A percentile compares a stretch with the other conserved stretches of the same genome.
Evolutionary conservation across 208 protist species (phyloP).

Genomic region (Phytomonas serpens): DNA sequence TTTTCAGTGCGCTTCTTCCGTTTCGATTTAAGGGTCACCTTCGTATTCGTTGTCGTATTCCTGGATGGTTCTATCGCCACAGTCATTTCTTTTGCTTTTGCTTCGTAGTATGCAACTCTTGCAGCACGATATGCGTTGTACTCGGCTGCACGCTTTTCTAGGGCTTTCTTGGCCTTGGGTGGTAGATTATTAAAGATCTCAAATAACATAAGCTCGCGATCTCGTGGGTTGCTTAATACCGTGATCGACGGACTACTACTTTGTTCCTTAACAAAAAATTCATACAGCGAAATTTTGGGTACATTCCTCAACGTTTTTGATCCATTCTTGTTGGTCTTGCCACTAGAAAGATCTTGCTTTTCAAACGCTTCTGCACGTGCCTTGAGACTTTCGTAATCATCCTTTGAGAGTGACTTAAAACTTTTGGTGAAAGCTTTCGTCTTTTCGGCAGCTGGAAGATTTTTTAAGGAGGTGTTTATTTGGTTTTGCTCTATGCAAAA

Average conservation of each 20-base stretch:
- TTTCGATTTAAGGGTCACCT: constrained; percentile 10
- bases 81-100: background rate
- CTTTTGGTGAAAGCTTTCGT: constrained; percentile 23
- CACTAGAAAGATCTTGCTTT: background rate
- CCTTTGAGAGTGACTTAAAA: constrained; percentile 34
- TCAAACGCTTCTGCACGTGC: constrained; percentile 14
- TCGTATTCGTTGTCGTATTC: background rate
- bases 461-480: constrained; percentile 27
- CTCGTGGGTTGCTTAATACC: constrained; percentile 25
- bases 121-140: constrained; percentile 10
- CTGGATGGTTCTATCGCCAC: constrained; percentile 5
- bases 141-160: constrained; percentile 22
- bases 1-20: constrained; percentile 12
- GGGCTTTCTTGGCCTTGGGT: constrained; percentile 35
- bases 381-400: constrained; percentile 24
- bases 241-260: constrained; percentile 42
- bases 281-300: constrained; percentile 17
- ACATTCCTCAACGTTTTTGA: constrained; percentile 12
- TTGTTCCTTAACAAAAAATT: constrained; percentile 60
- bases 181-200: constrained; percentile 65
- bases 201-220: constrained; percentile 42
- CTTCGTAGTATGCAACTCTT: background rate
- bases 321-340: background rate
- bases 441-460: constrained; percentile 29
- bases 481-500: constrained; percentile 45